These are phyloP conservation scores for Clonostachys solani DNA, from an alignment of 2,329 filamentous ascomycete species.

Conservation along the genomic window DNA sequence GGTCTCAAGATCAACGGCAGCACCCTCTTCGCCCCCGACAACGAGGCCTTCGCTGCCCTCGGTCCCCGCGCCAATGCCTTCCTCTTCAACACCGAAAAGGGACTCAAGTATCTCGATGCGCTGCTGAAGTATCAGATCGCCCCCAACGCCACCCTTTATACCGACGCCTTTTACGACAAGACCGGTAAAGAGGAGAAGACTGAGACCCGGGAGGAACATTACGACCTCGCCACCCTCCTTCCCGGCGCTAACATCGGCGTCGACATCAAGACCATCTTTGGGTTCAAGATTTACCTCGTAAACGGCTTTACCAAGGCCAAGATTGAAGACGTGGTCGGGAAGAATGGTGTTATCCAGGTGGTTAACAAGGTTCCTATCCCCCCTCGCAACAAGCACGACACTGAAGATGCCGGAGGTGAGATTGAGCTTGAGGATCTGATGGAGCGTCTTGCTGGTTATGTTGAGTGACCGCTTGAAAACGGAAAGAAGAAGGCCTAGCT, in stretches of 20 bases:
- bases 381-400: conserved; percentile 37
- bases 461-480: conserved; percentile 5
- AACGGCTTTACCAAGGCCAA: conserved; percentile 68
- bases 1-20: conserved; percentile 53
- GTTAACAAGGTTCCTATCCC: conserved; percentile 72
- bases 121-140: conserved; percentile 78
- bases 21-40: conserved; percentile 78
- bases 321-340: conserved; percentile 66
- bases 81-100: conserved; percentile 72
- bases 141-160: conserved; percentile 73
- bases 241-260: conserved; percentile 62
- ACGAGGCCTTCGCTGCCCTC: conserved; percentile 74
- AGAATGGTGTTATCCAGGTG: conserved; percentile 81
- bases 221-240: conserved; percentile 71
- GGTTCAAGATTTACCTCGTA: conserved; percentile 67
- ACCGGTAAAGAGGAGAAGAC: conserved; percentile 14
- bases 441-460: conserved; percentile 17
- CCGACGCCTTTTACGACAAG: conserved; percentile 69
- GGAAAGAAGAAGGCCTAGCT: not conserved
- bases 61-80: conserved; percentile 74
- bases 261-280: conserved; percentile 65
- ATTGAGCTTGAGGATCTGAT: conserved; percentile 21
- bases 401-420: not conserved
- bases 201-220: conserved; percentile 34
- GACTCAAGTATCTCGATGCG: conserved; percentile 71